phyloP scores from a whole-genome alignment of 75 land plant species.

The Adiantum capillusveneris region DNA sequence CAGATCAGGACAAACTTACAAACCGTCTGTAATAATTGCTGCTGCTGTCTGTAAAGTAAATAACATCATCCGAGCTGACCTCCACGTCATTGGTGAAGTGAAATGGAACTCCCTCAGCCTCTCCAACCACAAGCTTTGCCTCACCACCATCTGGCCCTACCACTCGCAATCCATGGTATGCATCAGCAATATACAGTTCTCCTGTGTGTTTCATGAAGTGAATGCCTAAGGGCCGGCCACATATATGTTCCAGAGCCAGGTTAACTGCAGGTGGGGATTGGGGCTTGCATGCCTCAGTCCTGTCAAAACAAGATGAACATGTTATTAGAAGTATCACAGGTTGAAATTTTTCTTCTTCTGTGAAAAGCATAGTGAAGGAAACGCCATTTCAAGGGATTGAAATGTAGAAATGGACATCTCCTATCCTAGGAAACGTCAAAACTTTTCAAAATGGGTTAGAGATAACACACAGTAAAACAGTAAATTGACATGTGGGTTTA shows the following conservation, averaged over 20 bases:
- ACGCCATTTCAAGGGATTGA: too few relatives aligned
- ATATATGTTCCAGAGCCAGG: conserved; percentile 37
- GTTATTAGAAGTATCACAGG: too few relatives aligned
- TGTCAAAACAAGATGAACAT: conserved; percentile 7
- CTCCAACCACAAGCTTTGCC: conserved; percentile 21
- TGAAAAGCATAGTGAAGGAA: too few relatives aligned
- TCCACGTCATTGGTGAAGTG: conserved; percentile 35
- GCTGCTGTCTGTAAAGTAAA: conserved; percentile 44
- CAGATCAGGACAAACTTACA: conserved; percentile 11
- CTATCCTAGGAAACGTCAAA: too few relatives aligned
- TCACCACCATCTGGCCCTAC: conserved; percentile 35
- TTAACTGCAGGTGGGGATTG: conserved; percentile 5
- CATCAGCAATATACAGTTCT: conserved; percentile 40
- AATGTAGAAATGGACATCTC: too few relatives aligned
- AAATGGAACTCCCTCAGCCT: conserved; percentile 23
- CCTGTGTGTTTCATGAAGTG: conserved; percentile 43
- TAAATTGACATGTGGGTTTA: too few relatives aligned
- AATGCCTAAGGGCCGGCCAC: conserved; percentile 78
- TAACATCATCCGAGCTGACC: conserved; percentile 17
- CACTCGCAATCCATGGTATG: conserved; percentile 28
- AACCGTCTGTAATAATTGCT: conserved; percentile 45
- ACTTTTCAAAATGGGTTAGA: too few relatives aligned
- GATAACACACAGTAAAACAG: too few relatives aligned
- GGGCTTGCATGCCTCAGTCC: conserved; percentile 14
- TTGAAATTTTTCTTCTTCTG: too few relatives aligned